A percentile compares a stretch with the other conserved stretches of the same genome.
Conservation (phyloP, 1,139 yeast genomes). For the Suhomyces anneliseae region DNA sequence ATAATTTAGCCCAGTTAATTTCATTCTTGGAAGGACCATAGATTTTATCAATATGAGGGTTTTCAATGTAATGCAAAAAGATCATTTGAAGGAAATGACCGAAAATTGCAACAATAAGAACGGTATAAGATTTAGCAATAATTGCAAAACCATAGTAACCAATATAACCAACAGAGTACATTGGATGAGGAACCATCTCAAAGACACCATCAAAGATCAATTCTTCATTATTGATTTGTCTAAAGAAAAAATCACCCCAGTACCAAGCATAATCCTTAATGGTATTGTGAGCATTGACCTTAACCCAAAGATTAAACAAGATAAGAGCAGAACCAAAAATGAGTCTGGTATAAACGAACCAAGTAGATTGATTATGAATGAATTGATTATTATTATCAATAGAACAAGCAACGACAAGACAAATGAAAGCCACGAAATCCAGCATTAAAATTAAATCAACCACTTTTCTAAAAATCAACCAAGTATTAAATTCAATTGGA, state of each 20-base stretch:
- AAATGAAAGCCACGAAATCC: constrained; percentile 76
- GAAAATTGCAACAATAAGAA: constrained; percentile 66
- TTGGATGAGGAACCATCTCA: constrained; percentile 91
- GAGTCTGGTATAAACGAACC: constrained; percentile 40
- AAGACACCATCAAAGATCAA: constrained; percentile 88
- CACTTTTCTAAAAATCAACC: constrained; percentile 77
- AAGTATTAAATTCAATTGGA: constrained; percentile 80
- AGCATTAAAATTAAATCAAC: constrained; percentile 86
- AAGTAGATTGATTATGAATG: constrained; percentile 31
- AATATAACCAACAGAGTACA: constrained; percentile 88
- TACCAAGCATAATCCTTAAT: constrained; percentile 94
- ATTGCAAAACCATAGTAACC: constrained; percentile 87
- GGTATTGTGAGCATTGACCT: constrained; percentile 84
- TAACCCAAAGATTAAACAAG: constrained; percentile 81
- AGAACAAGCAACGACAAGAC: constrained; percentile 64
- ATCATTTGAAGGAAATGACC: constrained; percentile 83
- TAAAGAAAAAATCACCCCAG: constrained; percentile 92
- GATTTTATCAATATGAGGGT: constrained; percentile 85
- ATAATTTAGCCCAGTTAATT: constrained; percentile 35
- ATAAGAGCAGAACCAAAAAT: constrained; percentile 51
- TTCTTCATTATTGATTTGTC: constrained; percentile 71
- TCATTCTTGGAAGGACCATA: constrained; percentile 53
- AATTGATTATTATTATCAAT: constrained; percentile 42
- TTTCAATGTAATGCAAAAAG: constrained; percentile 75
- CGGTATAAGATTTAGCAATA: constrained; percentile 73